Base-by-base conservation (phyloP, 2,329 filamentous ascomycete species). In the Akanthomyces lecanii region DNA sequence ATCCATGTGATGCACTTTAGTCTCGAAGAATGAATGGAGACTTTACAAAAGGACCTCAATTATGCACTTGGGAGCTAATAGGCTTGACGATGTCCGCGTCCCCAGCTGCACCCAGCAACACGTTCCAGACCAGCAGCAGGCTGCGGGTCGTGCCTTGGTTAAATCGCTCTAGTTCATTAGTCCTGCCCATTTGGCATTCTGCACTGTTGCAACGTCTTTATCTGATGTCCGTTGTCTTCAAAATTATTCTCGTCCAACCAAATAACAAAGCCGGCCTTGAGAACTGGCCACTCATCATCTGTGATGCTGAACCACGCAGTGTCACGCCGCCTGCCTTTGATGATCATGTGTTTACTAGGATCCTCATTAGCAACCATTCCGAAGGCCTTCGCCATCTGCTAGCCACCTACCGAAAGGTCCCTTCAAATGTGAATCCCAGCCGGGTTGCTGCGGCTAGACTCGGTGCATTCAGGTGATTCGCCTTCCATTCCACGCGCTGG, bases 401-500 rank as follows among this genome's bases (percentile, higher is more conserved):
- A 58, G 55, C 18, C 1, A 63, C 63, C 51, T 64, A 76, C 75
- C 85, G 77, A 65, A 88, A 88, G 0, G 80, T 68, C 0, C 87
- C 87, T 70, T 89, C 86, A 67, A 74, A 84, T 0, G 71, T 71
- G 66, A 88, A 89, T 0, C 87, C 87, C 10, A 87, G 70, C 2
- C 87, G 74, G 66, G 73, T 63, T 0, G 86, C 87, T 0, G 86
- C 85, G 4, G 78, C 73, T 16, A 78, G 73, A 51, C 83, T 86
- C 0, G 80, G 75, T 42, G 67, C 74, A 68, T 89, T 89, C 12
- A 85, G 72, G 18, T 77, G 67, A 69, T 89, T 80, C 60, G 83
- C 85, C 68, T 89, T 89, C 86, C 87, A 89, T 70, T 88, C 85
- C 4, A 87, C 79, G 8, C 86, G 76, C 4, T 80, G 71, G 69